Base-by-base conservation (phyloP, 2,329 filamentous ascomycete genomes). In the Aspergillus glaucus region DNA sequence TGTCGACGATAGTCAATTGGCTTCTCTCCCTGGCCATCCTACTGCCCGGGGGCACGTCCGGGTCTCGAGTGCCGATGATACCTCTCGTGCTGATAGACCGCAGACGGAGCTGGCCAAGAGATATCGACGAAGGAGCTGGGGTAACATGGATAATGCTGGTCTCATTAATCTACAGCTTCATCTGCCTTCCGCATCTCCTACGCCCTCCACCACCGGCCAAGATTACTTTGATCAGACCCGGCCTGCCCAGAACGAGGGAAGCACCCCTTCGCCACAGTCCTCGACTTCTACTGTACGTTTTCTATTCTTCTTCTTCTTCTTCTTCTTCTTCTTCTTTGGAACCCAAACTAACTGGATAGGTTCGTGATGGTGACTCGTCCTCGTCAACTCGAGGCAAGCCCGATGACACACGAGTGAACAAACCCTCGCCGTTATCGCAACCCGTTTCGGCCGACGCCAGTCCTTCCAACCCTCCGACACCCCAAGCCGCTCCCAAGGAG, bases 81-180 rank as follows among this genome's bases (percentile, higher is more conserved):
- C 84, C 63, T 79, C 83, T 48, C 62, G 88, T 32, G 51, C 52
- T 4, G 63, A 69, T 41, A 62, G 60, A 40, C 51, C 75, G 77
- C 59, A 81, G 76, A 75, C 80, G 15, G 88, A 92, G 24, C 78
- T 86, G 32, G 80, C 84, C 8, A 89, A 86, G 69, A 80, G 88
- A 62, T 86, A 90, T 69, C 80, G 90, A 59, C 82, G 90, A 63
- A 83, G 90, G 56, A 96, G 90, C 70, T 80, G 94, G 72, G 88
- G 88, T 56, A 85, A 82, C 49, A 71, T 85, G 51, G 76, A 79
- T 56, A 69, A 68, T 40, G 62, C 67, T 46, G 63, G 66, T 50
- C 59, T 72, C 49, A 63, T 65, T 26, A 66, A 63, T 45, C 51
- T 68, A 34, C 63, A 62, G 51, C 64, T 62, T 47, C 61, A 61